These are phyloP conservation scores for Epichloe elymi DNA, from an alignment of 2,329 filamentous ascomycete genomes.

Conservation along the genomic window DNA sequence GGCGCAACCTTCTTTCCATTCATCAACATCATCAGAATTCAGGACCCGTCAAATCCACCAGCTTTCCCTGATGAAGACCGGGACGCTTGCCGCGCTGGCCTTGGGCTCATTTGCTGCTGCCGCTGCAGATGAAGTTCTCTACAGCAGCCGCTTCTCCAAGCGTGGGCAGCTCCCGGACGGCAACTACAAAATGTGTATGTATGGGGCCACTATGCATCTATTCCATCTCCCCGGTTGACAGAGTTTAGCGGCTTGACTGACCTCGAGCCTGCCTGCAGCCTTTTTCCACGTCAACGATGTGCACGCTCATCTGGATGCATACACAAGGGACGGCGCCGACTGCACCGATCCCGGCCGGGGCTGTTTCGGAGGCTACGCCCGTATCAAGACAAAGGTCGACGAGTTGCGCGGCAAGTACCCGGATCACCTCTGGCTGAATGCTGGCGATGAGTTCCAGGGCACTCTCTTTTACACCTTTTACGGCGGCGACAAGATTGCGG, in stretches of 20 bases:
- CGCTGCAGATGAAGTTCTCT: slow-evolving; percentile 4
- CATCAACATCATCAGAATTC: no score
- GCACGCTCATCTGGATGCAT: slow-evolving; percentile 53
- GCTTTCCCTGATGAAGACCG: neutral
- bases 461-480: slow-evolving; percentile 57
- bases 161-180: slow-evolving; percentile 5
- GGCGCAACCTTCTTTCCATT: no score
- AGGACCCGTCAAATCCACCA: no score
- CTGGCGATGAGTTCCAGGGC: slow-evolving; percentile 57
- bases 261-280: slow-evolving; percentile 17
- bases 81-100: slow-evolving; percentile 2
- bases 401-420: slow-evolving; percentile 41
- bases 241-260: neutral
- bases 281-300: slow-evolving; percentile 62
- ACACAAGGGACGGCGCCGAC: slow-evolving; percentile 46
- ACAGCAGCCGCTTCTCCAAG: slow-evolving; percentile 4
- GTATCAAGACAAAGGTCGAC: slow-evolving; percentile 48
- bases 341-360: slow-evolving; percentile 42
- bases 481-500: slow-evolving; percentile 53
- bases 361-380: slow-evolving; percentile 52
- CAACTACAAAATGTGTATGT: slow-evolving; percentile 6
- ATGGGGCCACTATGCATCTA: neutral
- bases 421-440: slow-evolving; percentile 51
- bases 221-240: neutral
- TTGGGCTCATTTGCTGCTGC: neutral